Percentiles rank a stretch among this genome's conserved stretches.
Evolutionary conservation across 352 stramenopile species (phyloP).

Genomic region (Peronospora farinosa): DNA sequence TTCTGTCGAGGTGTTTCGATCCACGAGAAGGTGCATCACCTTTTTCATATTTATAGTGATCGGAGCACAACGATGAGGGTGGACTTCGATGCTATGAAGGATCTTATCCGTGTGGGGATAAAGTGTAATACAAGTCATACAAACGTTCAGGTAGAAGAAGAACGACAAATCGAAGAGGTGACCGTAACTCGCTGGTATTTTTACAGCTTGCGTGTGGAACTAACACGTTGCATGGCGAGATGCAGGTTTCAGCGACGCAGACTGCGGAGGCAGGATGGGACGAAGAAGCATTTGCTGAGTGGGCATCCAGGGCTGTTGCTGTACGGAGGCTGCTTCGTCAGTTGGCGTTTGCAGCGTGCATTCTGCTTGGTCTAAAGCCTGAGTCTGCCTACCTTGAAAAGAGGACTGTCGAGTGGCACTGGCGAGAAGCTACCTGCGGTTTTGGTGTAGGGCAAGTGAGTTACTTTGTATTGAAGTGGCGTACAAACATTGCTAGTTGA

Average conservation of each 20-base stretch:
- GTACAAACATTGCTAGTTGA: slow-evolving; percentile 23
- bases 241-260: slow-evolving; percentile 36
- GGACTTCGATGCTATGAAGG: slow-evolving; percentile 35
- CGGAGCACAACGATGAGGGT: slow-evolving; percentile 26
- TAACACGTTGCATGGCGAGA: not conserved
- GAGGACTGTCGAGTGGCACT: slow-evolving; percentile 69
- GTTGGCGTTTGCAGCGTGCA: slow-evolving; percentile 65
- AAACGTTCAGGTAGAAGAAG: slow-evolving; percentile 26
- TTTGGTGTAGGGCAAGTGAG: slow-evolving; percentile 52
- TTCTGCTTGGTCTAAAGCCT: slow-evolving; percentile 73
- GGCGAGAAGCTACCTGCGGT: slow-evolving; percentile 40
- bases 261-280: slow-evolving; percentile 35
- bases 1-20: slow-evolving; percentile 49
- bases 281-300: slow-evolving; percentile 46
- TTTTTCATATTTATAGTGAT: slow-evolving; percentile 62
- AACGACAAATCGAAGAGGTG: slow-evolving; percentile 41
- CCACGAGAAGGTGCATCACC: slow-evolving; percentile 33
- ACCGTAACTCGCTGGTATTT: not conserved
- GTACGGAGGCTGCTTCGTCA: slow-evolving; percentile 59
- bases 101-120: slow-evolving; percentile 32
- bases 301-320: slow-evolving; percentile 32
- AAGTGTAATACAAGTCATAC: slow-evolving; percentile 21
- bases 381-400: slow-evolving; percentile 59
- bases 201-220: not conserved
- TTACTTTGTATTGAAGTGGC: slow-evolving; percentile 3